Percentiles rank a stretch among this genome's conserved stretches.
These are phyloP conservation scores for Saccharomyces pastorianus DNA, from an alignment of 1,139 yeast genomes.

Conservation along the genomic window DNA sequence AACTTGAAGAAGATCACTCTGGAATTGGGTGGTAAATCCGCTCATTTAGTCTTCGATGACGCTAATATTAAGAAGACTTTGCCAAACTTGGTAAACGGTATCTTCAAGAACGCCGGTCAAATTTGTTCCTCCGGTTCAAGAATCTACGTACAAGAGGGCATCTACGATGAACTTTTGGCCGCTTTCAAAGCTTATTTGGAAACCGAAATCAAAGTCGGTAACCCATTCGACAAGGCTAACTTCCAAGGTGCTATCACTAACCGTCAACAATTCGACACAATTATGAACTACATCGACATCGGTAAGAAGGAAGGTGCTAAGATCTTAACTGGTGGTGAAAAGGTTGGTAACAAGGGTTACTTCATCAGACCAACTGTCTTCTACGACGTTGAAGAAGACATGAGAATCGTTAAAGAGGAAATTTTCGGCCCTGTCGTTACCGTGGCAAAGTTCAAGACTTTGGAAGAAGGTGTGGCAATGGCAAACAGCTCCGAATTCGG, in stretches of 20 bases:
- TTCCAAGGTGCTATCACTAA: constrained; percentile 73
- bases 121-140: constrained; percentile 84
- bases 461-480: constrained; percentile 53
- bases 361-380: constrained; percentile 68
- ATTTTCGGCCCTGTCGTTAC: constrained; percentile 74
- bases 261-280: constrained; percentile 60
- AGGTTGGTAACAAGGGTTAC: constrained; percentile 47
- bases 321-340: constrained; percentile 62
- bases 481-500: constrained; percentile 71
- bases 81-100: constrained; percentile 50
- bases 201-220: constrained; percentile 51
- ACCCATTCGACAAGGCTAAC: constrained; percentile 59
- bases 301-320: constrained; percentile 69
- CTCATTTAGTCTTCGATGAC: constrained; percentile 68
- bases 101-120: constrained; percentile 77
- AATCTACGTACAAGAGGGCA: constrained; percentile 65
- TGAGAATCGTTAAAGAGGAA: constrained; percentile 62
- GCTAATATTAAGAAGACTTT: constrained; percentile 59
- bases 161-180: constrained; percentile 56
- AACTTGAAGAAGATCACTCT: constrained; percentile 72
- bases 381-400: constrained; percentile 54
- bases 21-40: constrained; percentile 83
- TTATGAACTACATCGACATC: constrained; percentile 57
- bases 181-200: constrained; percentile 53
- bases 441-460: constrained; percentile 51